Evolutionary conservation across 1,139 yeast genomes (phyloP).

Genomic region (Zygoascus meyerae): DNA sequence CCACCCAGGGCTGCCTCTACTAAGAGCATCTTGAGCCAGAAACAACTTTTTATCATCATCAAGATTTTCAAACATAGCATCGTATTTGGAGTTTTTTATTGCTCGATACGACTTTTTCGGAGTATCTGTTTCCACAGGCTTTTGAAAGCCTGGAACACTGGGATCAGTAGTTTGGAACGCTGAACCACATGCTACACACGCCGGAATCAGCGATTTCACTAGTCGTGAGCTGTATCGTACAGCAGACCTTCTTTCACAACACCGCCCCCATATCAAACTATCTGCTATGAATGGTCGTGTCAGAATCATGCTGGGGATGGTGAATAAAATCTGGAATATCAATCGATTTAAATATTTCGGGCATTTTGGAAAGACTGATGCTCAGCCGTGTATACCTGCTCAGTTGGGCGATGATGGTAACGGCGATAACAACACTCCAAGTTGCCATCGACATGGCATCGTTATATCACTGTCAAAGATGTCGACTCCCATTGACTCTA

Average conservation of each 20-base stretch:
- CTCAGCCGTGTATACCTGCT: no score
- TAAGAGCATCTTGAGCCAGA: constrained; percentile 17
- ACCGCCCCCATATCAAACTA: no score
- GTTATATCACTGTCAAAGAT: constrained; percentile 45
- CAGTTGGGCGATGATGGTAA: no score
- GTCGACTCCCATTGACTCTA: constrained; percentile 52
- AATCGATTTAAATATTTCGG: no score
- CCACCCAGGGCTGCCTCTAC: constrained; percentile 11
- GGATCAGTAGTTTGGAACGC: constrained; percentile 41
- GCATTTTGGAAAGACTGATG: no score
- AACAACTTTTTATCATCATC: constrained; percentile 20
- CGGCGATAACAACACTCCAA: no score
- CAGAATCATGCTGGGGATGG: no score
- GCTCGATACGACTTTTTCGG: constrained; percentile 9
- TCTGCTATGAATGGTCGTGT: no score
- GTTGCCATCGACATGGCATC: not conserved
- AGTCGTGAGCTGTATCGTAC: not conserved
- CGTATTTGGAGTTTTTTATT: constrained; percentile 11
- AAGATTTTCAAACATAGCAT: constrained; percentile 14
- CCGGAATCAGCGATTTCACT: constrained; percentile 4
- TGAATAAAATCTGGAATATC: no score
- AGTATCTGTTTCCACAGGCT: constrained; percentile 10
- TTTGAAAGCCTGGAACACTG: constrained; percentile 40
- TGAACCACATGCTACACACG: constrained; percentile 47
- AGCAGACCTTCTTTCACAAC: no score